These are phyloP conservation scores for Lepidium didymum DNA, from an alignment of 345 rosid species.

Conservation along the genomic window DNA sequence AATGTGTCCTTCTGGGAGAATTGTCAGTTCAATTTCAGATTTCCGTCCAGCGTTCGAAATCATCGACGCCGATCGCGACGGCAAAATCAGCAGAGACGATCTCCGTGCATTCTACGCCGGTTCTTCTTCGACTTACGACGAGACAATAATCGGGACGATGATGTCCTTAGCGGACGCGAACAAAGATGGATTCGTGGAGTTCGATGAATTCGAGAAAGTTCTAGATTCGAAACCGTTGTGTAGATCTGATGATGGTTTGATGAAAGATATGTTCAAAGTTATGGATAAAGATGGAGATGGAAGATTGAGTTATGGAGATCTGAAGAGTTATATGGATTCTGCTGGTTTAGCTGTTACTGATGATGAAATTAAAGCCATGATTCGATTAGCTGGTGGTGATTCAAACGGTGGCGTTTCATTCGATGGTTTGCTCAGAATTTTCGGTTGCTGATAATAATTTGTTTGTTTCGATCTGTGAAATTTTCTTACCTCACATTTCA, in stretches of 20 bases:
- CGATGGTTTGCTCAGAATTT: constrained; percentile 48
- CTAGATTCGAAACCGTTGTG: constrained; percentile 13
- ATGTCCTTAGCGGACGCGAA: constrained; percentile 69
- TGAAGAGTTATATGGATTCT: constrained; percentile 56
- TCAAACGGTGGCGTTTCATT: constrained; percentile 43
- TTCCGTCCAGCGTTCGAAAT: constrained; percentile 66
- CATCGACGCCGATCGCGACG: constrained; percentile 83
- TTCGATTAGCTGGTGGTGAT: constrained; percentile 50
- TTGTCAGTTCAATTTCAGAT: constrained; percentile 15
- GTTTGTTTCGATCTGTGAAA: background rate
- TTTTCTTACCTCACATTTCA: background rate
- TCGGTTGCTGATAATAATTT: constrained; percentile 29
- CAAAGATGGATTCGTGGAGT: constrained; percentile 76
- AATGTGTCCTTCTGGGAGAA: constrained; percentile 48
- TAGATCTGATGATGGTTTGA: constrained; percentile 17
- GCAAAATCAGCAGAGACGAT: constrained; percentile 79
- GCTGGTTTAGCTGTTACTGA: constrained; percentile 49
- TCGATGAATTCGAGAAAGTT: constrained; percentile 74
- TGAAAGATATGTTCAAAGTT: constrained; percentile 58
- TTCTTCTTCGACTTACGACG: constrained; percentile 20
- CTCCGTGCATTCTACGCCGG: constrained; percentile 54
- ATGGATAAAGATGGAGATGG: constrained; percentile 94
- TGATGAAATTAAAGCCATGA: constrained; percentile 69
- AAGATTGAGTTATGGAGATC: constrained; percentile 50
- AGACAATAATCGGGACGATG: constrained; percentile 57